Evolutionary conservation across 495 filamentous ascomycete species (phyloP).

Genomic region (Talaromyces liani): DNA sequence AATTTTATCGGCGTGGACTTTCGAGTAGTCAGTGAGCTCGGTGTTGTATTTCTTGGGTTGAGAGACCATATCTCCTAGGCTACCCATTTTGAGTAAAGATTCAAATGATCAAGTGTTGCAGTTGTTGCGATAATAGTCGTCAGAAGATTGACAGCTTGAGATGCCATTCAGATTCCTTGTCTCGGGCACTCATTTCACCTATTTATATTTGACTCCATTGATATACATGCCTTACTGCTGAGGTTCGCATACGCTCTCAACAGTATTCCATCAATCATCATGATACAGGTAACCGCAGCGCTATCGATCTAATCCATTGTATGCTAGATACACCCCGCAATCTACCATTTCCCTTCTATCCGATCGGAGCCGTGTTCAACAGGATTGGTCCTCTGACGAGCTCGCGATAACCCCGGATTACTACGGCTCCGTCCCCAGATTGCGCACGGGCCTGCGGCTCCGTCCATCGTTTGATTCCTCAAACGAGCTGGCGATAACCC

Average conservation of each 20-base stretch:
- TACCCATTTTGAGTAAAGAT: conserved; percentile 3
- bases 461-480: no score
- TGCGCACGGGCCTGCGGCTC: no score
- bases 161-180: background rate
- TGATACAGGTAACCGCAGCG: background rate
- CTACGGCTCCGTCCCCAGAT: no score
- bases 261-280: background rate
- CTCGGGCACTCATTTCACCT: background rate
- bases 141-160: background rate
- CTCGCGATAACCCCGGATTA: no score
- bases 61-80: background rate
- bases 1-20: conserved; percentile 5
- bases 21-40: conserved; percentile 12
- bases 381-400: no score
- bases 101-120: background rate
- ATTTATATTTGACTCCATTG: background rate
- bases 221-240: background rate
- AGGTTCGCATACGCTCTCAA: background rate
- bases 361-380: no score
- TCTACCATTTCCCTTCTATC: no score
- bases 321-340: background rate
- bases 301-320: background rate
- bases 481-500: no score
- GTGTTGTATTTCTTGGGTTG: conserved; percentile 12
- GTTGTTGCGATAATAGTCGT: background rate